Conservation (phyloP, 768 basidiomycete species). For the Boletus tomentosulus region DNA sequence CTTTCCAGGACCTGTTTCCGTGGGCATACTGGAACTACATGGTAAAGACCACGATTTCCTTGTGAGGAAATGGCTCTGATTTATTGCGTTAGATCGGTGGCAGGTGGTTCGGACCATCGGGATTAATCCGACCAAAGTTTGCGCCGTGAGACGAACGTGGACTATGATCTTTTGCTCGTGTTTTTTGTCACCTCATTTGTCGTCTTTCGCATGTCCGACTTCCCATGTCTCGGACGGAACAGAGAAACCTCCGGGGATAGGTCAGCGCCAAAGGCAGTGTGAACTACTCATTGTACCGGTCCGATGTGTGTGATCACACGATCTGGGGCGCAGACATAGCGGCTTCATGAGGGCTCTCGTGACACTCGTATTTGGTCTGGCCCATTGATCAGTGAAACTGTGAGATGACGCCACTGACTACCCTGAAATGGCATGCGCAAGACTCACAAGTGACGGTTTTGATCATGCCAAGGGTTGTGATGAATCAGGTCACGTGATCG, state of each 20-base stretch:
- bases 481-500: slow-evolving; percentile 20
- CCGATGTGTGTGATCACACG: slow-evolving; percentile 5
- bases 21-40: slow-evolving; percentile 71
- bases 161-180: not conserved
- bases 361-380: not conserved
- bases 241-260: not conserved
- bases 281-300: not conserved
- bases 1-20: slow-evolving; percentile 30
- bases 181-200: slow-evolving; percentile 4
- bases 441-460: not conserved
- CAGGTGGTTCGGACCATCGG: slow-evolving; percentile 5
- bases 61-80: not conserved
- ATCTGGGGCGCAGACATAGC: not conserved
- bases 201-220: not conserved
- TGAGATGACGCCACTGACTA: not conserved
- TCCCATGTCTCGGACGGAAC: slow-evolving; percentile 14
- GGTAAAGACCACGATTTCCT: slow-evolving; percentile 34
- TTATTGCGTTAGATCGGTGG: slow-evolving; percentile 8
- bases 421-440: not conserved
- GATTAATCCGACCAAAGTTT: slow-evolving; percentile 23
- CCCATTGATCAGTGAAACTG: not conserved
- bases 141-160: slow-evolving; percentile 8
- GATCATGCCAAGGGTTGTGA: not conserved
- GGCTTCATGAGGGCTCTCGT: not conserved
- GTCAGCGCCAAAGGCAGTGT: not conserved